These are phyloP conservation scores for Coleophoma eucalyptorum DNA, from an alignment of 2,329 filamentous ascomycete species.

Conservation along the genomic window DNA sequence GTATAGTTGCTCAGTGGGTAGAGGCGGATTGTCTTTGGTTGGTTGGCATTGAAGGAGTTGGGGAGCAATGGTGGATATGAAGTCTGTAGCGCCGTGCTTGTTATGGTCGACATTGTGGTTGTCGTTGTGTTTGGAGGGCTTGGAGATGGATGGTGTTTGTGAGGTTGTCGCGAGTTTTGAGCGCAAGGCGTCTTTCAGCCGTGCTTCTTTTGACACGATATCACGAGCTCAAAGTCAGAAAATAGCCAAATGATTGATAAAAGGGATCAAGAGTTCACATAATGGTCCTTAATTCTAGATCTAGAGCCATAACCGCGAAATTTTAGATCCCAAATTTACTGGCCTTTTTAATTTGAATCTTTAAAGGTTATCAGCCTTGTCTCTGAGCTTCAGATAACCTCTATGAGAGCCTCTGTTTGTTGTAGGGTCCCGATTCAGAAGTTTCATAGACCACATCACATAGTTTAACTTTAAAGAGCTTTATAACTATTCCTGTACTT, in stretches of 20 bases:
- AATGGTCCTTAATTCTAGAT: too few species aligned
- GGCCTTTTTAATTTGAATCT: not conserved
- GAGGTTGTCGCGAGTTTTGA: not conserved
- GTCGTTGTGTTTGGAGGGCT: conserved; percentile 1
- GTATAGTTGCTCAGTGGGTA: conserved; percentile 98
- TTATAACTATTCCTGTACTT: too few species aligned
- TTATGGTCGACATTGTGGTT: conserved; percentile 74
- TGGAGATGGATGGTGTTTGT: conserved; percentile 2
- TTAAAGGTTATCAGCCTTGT: not conserved
- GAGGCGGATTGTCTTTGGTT: conserved; percentile 84
- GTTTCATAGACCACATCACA: too few species aligned
- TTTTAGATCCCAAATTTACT: too few species aligned
- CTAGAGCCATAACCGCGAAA: too few species aligned
- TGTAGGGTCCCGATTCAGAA: too few species aligned
- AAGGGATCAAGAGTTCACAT: too few species aligned
- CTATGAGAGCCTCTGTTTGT: too few species aligned
- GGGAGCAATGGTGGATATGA: conserved; percentile 75
- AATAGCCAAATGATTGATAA: too few species aligned
- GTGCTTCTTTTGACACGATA: not conserved
- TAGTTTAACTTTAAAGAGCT: too few species aligned
- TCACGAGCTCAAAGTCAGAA: not conserved
- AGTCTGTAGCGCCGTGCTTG: conserved; percentile 71
- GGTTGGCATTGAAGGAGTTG: conserved; percentile 81
- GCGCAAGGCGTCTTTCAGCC: not conserved
- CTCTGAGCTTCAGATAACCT: not conserved